Evolutionary conservation across 129 eudicot genomes (phyloP), one percentile per base, ranked within the genome.

Genomic region (sunflower (Helianthus annuus)): DNA sequence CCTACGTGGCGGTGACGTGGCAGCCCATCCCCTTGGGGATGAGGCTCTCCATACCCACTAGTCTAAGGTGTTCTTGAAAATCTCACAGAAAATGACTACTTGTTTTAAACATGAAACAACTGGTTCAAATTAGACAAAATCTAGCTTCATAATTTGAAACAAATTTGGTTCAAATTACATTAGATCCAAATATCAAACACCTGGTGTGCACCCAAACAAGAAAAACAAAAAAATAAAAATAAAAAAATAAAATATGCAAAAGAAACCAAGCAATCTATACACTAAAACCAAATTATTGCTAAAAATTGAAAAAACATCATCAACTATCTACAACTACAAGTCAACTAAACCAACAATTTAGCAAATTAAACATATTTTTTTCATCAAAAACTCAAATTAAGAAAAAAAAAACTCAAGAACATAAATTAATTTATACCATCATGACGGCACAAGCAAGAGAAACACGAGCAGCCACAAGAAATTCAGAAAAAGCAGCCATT

Each of bases 391-490:
- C 55, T 19, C 54, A 76, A 29, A 13, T 4, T 32, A 4, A 64
- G 40, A 38, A 15, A 7, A 10, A 27, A 3, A 38, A 77, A 1
- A 27, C 36, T 32, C 36, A 34, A 19, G 15, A 66, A 51, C 49
- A 12, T 19, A 61, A 2, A 22, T 1, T 69, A 68, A 63, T 27
- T 27, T 17, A 62, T 83, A 91, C 97, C 96, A 78, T 64, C 73
- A 79, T 51, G 53, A 88, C 38, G 27, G 89, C 76, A 79, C 76
- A 81, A 83, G 88, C 77, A 53, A 88, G 34, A 78, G 93, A 81
- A 76, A 77, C 80, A 44, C 85, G 87, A 86, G 94, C 93, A 79
- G 84, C 79, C 70, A 91, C 78, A 80, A 88, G 71, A 77, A 86
- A 44, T 32, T 84, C 80, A 44, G 81, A 68, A 59, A 80, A 16